Conservation (phyloP, 1,139 yeast genomes). For the Yamadazyma spencermartinsiae region DNA sequence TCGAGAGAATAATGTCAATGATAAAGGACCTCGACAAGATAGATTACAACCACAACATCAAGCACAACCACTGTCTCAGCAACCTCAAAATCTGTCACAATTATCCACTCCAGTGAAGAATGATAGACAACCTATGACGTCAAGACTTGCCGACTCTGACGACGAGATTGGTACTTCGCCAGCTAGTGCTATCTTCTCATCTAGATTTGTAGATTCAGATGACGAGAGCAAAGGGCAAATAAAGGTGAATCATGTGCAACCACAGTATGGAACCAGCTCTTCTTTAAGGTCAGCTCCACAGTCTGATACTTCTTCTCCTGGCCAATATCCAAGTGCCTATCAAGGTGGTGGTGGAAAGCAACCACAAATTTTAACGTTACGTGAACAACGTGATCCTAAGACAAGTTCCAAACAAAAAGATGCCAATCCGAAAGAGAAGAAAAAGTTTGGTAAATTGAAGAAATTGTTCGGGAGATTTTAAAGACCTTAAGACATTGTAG, state of each 20-base stretch:
- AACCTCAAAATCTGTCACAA: constrained; percentile 4
- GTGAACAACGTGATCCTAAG: constrained; percentile 10
- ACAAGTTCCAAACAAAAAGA: constrained; percentile 13
- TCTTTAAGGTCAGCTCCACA: constrained; percentile 3
- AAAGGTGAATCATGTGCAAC: constrained; percentile 3
- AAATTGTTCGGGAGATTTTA: constrained; percentile 55
- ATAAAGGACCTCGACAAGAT: constrained; percentile 4
- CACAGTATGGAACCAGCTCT: constrained; percentile 7
- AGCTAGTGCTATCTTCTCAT: constrained; percentile 24
- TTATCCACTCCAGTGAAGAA: background rate
- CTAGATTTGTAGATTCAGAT: constrained; percentile 61
- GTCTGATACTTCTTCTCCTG: background rate
- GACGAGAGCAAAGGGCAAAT: constrained; percentile 22
- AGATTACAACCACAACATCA: constrained; percentile 9
- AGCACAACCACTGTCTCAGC: constrained; percentile 4
- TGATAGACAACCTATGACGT: constrained; percentile 14
- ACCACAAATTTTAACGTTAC: constrained; percentile 13
- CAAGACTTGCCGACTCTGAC: constrained; percentile 60
- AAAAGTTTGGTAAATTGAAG: constrained; percentile 55
- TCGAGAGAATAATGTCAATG: background rate
- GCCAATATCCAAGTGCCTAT: background rate
- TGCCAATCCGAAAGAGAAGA: constrained; percentile 39
- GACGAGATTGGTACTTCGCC: constrained; percentile 34
- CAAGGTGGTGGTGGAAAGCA: constrained; percentile 2
- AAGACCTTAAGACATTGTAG: too few species aligned